Conservation (phyloP, 1,284 basidiomycete species). For the Macrocystidia cucumis region DNA sequence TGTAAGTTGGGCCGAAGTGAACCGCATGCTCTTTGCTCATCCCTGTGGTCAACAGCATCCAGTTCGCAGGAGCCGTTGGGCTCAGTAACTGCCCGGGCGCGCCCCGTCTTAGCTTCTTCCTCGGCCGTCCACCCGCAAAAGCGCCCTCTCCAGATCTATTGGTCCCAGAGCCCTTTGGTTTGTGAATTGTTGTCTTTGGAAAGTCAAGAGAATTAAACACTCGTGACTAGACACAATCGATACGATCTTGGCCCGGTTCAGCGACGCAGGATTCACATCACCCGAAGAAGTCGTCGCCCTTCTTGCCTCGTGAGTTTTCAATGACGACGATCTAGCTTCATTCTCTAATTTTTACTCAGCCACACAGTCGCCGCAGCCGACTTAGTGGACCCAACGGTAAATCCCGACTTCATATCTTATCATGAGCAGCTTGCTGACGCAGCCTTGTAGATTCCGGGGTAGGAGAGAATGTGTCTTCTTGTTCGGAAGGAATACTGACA, state of each 20-base stretch:
- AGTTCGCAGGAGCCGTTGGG: slow-evolving; percentile 32
- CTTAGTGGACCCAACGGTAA: slow-evolving; percentile 19
- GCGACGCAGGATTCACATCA: slow-evolving; percentile 31
- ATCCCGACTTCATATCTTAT: slow-evolving; percentile 4
- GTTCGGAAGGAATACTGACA: not conserved
- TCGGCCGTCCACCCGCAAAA: slow-evolving; percentile 24
- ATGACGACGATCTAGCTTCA: too few relatives aligned
- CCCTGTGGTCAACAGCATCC: slow-evolving; percentile 18
- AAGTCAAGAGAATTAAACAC: not conserved
- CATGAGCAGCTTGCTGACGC: not conserved
- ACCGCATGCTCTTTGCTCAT: not conserved
- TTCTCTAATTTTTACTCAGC: too few relatives aligned
- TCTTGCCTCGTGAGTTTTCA: slow-evolving; percentile 30
- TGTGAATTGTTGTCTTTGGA: not conserved
- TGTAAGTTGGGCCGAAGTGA: slow-evolving; percentile 15
- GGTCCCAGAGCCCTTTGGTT: slow-evolving; percentile 28
- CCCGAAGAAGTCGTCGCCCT: slow-evolving; percentile 32
- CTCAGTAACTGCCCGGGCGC: slow-evolving; percentile 34
- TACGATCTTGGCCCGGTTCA: slow-evolving; percentile 29
- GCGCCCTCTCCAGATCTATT: slow-evolving; percentile 27
- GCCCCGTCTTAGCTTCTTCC: slow-evolving; percentile 28
- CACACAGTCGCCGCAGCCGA: slow-evolving; percentile 30
- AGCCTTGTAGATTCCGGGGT: slow-evolving; percentile 1
- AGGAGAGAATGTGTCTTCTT: too few relatives aligned
- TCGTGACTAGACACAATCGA: slow-evolving; percentile 27